phyloP scores from a whole-genome alignment of 257 asterid species.

The Leptodermis oblonga region DNA sequence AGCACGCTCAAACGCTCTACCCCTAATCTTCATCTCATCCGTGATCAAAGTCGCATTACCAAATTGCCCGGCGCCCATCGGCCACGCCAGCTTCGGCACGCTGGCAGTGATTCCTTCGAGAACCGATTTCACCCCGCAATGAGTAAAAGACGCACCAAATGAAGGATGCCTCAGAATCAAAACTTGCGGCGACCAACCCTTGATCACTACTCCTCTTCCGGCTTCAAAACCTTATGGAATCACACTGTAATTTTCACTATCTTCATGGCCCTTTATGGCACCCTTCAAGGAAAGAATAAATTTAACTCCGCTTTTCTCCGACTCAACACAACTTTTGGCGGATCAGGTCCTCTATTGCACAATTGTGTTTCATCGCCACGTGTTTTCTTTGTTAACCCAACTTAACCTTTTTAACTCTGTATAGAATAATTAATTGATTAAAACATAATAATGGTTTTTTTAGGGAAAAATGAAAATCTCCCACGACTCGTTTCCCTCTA shows the following conservation, averaged over 20 bases:
- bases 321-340: no score
- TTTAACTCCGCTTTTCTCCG: constrained; percentile 53
- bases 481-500: no score
- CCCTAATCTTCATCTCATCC: constrained; percentile 48
- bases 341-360: no score
- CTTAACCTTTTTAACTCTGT: no score
- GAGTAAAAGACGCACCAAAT: constrained; percentile 38
- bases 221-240: constrained; percentile 63
- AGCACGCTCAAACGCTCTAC: constrained; percentile 55
- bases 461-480: no score
- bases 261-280: constrained; percentile 46
- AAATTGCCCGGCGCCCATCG: no score
- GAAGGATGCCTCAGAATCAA: constrained; percentile 45
- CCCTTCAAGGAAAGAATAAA: constrained; percentile 54
- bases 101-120: constrained; percentile 49
- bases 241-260: constrained; percentile 26
- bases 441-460: no score
- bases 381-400: no score
- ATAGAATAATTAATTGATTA: no score
- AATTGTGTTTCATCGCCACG: no score
- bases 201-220: constrained; percentile 56
- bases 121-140: constrained; percentile 71
- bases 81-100: constrained; percentile 70
- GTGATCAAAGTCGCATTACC: constrained; percentile 57
- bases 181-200: constrained; percentile 78